Evolutionary conservation across 2,329 filamentous ascomycete species (phyloP).

Genomic region (Neonectria ditissima): DNA sequence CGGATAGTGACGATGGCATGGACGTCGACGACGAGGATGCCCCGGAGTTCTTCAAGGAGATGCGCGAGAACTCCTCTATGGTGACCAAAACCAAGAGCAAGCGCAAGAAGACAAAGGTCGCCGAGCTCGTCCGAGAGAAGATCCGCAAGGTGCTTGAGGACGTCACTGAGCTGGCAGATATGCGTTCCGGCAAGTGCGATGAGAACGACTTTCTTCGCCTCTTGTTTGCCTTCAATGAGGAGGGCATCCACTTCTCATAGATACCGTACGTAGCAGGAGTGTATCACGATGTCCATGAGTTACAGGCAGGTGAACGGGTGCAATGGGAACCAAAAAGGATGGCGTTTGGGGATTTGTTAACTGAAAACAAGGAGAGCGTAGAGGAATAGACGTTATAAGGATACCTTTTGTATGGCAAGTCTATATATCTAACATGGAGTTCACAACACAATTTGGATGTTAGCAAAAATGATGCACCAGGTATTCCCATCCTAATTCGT

Average conservation of each 20-base stretch:
- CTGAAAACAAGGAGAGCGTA: conserved; percentile 15
- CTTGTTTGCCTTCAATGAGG: conserved; percentile 85
- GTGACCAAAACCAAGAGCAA: conserved; percentile 71
- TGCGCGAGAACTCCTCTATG: conserved; percentile 55
- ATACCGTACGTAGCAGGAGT: conserved; percentile 29
- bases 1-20: conserved; percentile 61
- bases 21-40: conserved; percentile 74
- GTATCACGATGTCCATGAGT: conserved; percentile 15
- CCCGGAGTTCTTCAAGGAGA: conserved; percentile 86
- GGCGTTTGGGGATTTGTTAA: conserved; percentile 35
- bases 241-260: conserved; percentile 90
- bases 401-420: conserved; percentile 32
- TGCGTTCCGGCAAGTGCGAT: conserved; percentile 86
- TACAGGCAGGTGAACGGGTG: conserved; percentile 4
- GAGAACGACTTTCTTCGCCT: conserved; percentile 92
- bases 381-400: conserved; percentile 26
- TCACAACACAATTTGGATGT: conserved; percentile 25
- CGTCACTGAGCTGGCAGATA: conserved; percentile 83
- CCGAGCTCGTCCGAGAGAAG: conserved; percentile 86
- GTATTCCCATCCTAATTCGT: conserved; percentile 34
- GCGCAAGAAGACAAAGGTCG: conserved; percentile 83
- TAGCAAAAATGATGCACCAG: conserved; percentile 14
- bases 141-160: conserved; percentile 86
- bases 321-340: conserved; percentile 28
- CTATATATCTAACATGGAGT: conserved; percentile 16